phyloP scores from a whole-genome alignment of 306 rosid species.

The Coriaria nepalensis region DNA sequence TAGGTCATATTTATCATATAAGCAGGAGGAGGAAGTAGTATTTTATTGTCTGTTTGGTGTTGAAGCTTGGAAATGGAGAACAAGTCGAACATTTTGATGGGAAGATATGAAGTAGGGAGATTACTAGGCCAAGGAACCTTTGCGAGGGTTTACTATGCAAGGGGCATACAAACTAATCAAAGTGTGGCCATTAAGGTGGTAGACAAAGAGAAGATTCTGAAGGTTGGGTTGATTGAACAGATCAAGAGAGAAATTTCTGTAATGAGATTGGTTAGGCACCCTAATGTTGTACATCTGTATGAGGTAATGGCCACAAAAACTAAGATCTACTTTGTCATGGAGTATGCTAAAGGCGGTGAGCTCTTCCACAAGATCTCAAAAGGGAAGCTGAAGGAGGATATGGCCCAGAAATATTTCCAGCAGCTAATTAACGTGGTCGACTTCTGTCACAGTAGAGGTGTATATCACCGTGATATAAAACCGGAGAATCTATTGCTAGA shows the following conservation, averaged over 20 bases:
- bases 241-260: constrained; percentile 60
- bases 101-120: constrained; percentile 67
- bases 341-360: constrained; percentile 87
- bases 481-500: constrained; percentile 82
- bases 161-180: constrained; percentile 46
- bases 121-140: constrained; percentile 73
- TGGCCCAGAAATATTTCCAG: constrained; percentile 54
- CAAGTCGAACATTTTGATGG: constrained; percentile 34
- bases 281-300: constrained; percentile 53
- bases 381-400: constrained; percentile 66
- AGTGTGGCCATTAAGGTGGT: constrained; percentile 68
- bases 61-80: constrained; percentile 41
- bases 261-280: constrained; percentile 72
- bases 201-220: constrained; percentile 59
- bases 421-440: constrained; percentile 74
- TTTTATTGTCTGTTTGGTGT: constrained; percentile 12
- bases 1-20: constrained; percentile 15
- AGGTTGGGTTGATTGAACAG: constrained; percentile 44
- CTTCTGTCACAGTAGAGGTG: constrained; percentile 82
- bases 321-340: constrained; percentile 75
- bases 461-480: constrained; percentile 82
- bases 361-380: constrained; percentile 65
- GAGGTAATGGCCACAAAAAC: constrained; percentile 90
- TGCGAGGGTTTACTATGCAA: constrained; percentile 74
- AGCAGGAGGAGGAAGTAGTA: constrained; percentile 9